Conservation (phyloP, 371 early-diverging fungal genomes). For the Syncephalastrum monosporum region DNA sequence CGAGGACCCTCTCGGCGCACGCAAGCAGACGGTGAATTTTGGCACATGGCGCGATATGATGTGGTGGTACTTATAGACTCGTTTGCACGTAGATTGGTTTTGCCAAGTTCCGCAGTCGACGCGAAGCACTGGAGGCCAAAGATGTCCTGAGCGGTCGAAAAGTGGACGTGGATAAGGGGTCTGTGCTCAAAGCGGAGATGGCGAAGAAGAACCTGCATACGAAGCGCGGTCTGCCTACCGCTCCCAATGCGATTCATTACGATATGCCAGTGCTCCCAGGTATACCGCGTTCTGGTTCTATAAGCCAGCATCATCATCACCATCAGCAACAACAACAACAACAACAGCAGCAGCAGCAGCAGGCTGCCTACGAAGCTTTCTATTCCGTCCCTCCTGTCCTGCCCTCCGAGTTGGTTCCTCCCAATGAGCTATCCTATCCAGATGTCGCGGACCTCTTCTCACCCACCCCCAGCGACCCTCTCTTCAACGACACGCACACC, state of each 20-base stretch:
- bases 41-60: too few relatives aligned
- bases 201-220: slow-evolving; percentile 46
- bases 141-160: slow-evolving; percentile 81
- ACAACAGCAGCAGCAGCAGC: slow-evolving; percentile 9
- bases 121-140: slow-evolving; percentile 82
- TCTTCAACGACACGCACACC: too few relatives aligned
- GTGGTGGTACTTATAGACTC: neutral
- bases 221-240: slow-evolving; percentile 21
- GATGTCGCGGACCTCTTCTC: slow-evolving; percentile 49
- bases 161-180: slow-evolving; percentile 72
- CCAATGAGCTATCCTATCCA: slow-evolving; percentile 43
- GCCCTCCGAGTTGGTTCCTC: slow-evolving; percentile 47
- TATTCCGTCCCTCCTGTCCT: slow-evolving; percentile 50
- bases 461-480: slow-evolving; percentile 16
- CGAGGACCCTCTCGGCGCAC: slow-evolving; percentile 32
- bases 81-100: slow-evolving; percentile 72
- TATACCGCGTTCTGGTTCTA: neutral
- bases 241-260: neutral
- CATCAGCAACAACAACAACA: neutral
- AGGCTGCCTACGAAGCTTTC: slow-evolving; percentile 54
- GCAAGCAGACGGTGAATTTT: slow-evolving; percentile 13
- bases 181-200: slow-evolving; percentile 42
- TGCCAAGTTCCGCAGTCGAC: slow-evolving; percentile 85
- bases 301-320: neutral
- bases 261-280: too few relatives aligned